Conservation (phyloP, 192 early-diverging fungal species). For the Coemansia sp. region DNA sequence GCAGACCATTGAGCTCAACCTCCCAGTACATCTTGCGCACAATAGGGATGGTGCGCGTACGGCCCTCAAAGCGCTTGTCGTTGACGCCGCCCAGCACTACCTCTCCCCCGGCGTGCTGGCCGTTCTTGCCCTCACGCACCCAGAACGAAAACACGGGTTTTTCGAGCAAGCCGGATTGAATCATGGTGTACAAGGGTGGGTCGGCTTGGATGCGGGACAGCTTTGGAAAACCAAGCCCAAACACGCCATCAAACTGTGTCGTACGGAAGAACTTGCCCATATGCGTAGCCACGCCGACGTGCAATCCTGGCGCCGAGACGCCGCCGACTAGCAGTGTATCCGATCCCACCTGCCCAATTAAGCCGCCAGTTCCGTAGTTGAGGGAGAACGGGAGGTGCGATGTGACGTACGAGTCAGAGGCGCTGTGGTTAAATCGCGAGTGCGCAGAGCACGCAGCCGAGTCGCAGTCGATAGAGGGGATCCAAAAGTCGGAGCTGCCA, state of each 20-base stretch:
- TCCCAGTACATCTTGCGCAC: constrained; percentile 61
- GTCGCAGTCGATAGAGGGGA: constrained; percentile 58
- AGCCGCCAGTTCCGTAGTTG: constrained; percentile 59
- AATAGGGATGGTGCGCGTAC: constrained; percentile 54
- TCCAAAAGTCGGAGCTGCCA: constrained; percentile 64
- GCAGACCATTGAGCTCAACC: constrained; percentile 51
- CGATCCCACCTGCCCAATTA: constrained; percentile 55
- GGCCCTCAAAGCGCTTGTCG: constrained; percentile 40
- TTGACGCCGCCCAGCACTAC: constrained; percentile 47
- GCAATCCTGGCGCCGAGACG: constrained; percentile 38
- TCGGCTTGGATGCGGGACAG: constrained; percentile 52
- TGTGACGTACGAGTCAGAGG: constrained; percentile 51
- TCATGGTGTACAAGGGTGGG: constrained; percentile 44
- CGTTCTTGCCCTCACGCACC: constrained; percentile 40
- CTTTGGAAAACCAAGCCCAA: constrained; percentile 60
- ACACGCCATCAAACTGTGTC: constrained; percentile 61
- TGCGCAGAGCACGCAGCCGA: constrained; percentile 47
- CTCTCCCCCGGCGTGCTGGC: constrained; percentile 52
- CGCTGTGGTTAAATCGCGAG: constrained; percentile 51
- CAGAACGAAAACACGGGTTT: constrained; percentile 53
- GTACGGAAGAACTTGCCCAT: constrained; percentile 56
- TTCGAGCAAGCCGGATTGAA: constrained; percentile 33
- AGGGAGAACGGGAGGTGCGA: constrained; percentile 47
- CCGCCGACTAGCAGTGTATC: constrained; percentile 57
- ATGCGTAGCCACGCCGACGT: constrained; percentile 56